Conservation (phyloP, 116 monocot genomes). For the Phalaenopsis hybrid region DNA sequence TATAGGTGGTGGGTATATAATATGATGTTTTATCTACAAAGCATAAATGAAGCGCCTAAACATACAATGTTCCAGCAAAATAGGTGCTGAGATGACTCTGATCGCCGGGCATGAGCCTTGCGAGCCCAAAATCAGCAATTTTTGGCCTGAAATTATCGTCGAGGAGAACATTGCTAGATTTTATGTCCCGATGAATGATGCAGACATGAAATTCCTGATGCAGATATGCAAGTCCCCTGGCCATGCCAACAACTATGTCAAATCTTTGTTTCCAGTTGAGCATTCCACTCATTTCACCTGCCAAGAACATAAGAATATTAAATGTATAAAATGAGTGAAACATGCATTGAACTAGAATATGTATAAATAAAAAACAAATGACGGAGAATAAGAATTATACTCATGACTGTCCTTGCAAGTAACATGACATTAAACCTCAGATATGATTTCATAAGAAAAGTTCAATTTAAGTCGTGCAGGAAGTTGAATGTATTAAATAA, state of each 20-base stretch:
- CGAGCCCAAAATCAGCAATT: constrained; percentile 71
- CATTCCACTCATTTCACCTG: constrained; percentile 40
- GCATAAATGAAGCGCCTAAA: neutral
- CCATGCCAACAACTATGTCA: constrained; percentile 61
- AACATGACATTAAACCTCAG: neutral
- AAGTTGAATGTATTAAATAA: neutral
- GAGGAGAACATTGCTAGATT: constrained; percentile 54
- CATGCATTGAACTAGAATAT: neutral
- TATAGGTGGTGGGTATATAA: neutral
- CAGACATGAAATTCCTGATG: constrained; percentile 62
- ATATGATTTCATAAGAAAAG: neutral
- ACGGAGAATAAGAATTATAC: neutral
- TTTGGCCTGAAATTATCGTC: constrained; percentile 54
- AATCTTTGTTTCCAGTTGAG: constrained; percentile 64
- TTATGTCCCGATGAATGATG: constrained; percentile 67
- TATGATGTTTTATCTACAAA: neutral
- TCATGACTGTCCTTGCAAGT: neutral
- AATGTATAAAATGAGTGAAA: neutral
- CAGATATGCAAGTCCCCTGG: constrained; percentile 58
- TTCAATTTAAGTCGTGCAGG: neutral
- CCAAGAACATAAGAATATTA: neutral
- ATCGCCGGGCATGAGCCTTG: constrained; percentile 50
- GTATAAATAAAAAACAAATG: neutral
- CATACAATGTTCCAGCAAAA: constrained; percentile 73
- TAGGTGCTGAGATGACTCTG: constrained; percentile 55